Percentiles rank a stretch among this genome's conserved stretches.
These are phyloP conservation scores for Lactarius indigo DNA, from an alignment of 768 basidiomycete genomes.

Conservation along the genomic window DNA sequence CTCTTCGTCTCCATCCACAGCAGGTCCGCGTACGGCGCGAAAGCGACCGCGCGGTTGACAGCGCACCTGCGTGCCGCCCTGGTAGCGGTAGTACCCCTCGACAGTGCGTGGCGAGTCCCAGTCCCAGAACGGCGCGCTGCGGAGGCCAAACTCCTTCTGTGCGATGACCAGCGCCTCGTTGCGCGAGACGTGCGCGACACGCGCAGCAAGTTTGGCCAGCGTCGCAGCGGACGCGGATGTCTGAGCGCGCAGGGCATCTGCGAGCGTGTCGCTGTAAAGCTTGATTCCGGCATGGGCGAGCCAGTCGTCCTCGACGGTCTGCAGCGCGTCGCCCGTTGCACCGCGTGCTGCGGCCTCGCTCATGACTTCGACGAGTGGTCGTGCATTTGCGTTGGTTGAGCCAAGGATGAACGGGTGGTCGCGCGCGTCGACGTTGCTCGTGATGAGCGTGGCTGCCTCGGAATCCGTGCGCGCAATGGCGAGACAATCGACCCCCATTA, in stretches of 20 bases:
- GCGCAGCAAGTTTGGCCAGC: constrained; percentile 59
- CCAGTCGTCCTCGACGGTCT: constrained; percentile 90
- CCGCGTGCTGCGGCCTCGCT: constrained; percentile 78
- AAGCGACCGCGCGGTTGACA: constrained; percentile 86
- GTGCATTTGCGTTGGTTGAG: constrained; percentile 68
- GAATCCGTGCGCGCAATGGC: constrained; percentile 94
- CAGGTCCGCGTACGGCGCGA: constrained; percentile 89
- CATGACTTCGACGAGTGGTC: constrained; percentile 77
- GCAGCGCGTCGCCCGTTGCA: constrained; percentile 73
- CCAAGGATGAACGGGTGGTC: constrained; percentile 98
- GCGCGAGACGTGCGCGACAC: constrained; percentile 66
- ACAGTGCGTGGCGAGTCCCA: constrained; percentile 94
- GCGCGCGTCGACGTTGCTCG: constrained; percentile 94
- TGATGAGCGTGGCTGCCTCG: constrained; percentile 95
- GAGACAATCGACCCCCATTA: constrained; percentile 97
- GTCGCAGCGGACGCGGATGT: constrained; percentile 43
- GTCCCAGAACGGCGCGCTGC: constrained; percentile 79
- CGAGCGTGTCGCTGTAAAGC: constrained; percentile 72
- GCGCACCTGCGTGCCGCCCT: constrained; percentile 94
- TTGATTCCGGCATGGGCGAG: constrained; percentile 69
- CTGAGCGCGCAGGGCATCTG: constrained; percentile 60
- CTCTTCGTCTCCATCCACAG: constrained; percentile 98
- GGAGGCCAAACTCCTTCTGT: constrained; percentile 72
- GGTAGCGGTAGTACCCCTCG: constrained; percentile 96
- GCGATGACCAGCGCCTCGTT: constrained; percentile 70